Conservation (phyloP, 495 filamentous ascomycete genomes). For the Pyrenula aspistea region DNA sequence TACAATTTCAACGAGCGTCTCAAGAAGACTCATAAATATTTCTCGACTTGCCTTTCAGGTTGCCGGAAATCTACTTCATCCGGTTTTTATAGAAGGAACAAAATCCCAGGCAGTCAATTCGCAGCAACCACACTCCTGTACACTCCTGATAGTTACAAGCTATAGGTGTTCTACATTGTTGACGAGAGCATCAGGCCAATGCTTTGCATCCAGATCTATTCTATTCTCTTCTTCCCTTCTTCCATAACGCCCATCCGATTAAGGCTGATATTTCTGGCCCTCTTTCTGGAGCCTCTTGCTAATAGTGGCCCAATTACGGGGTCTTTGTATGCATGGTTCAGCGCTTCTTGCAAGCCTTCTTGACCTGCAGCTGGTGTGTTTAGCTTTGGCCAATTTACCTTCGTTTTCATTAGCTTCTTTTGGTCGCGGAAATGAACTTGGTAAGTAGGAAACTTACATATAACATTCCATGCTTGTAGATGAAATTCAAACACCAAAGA, state of each 20-base stretch:
- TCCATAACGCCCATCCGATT: conserved; percentile 70
- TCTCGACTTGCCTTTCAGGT: too few relatives aligned
- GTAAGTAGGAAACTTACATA: conserved; percentile 52
- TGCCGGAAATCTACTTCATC: too few relatives aligned
- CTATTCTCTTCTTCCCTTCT: conserved; percentile 94
- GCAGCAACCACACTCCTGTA: too few relatives aligned
- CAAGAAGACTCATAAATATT: too few relatives aligned
- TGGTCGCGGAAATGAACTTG: background rate
- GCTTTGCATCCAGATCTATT: too few relatives aligned
- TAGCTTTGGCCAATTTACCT: conserved; percentile 97
- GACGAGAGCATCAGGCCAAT: too few relatives aligned
- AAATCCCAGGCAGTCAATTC: too few relatives aligned
- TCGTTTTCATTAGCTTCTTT: conserved; percentile 2
- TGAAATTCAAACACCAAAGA: conserved; percentile 59
- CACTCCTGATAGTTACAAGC: too few relatives aligned
- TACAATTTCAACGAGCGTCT: too few relatives aligned
- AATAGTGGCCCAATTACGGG: conserved; percentile 62
- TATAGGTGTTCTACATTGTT: too few relatives aligned
- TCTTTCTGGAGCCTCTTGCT: conserved; percentile 23
- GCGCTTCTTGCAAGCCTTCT: conserved; percentile 82
- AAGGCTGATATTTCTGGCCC: conserved; percentile 68
- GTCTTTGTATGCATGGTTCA: conserved; percentile 63
- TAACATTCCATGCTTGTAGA: conserved; percentile 72
- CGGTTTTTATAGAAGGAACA: too few relatives aligned
- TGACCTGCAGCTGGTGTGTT: conserved; percentile 72